Base-by-base conservation (phyloP, 371 early-diverging fungal genomes). In the Apophysomyces trapeziformis region DNA sequence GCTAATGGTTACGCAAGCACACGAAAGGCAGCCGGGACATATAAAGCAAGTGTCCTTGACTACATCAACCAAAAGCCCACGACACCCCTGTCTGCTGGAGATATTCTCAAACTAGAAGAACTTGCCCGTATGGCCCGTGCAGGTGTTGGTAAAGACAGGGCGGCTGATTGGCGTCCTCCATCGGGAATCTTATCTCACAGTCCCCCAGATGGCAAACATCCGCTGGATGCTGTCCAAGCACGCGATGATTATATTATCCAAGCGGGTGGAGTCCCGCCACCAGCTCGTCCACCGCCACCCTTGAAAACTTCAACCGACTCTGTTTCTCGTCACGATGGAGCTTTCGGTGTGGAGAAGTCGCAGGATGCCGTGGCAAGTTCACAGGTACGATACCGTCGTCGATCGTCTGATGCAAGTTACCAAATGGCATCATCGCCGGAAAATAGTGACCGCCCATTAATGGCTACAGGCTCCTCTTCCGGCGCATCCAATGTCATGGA, bases 21-120 rank as follows among this genome's bases (percentile, higher is more conserved):
- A 36, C 43, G 68, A 43, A 75, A 76, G 39, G 69, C 72, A 7
- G 68, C 64, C 5, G 71, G 71, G 4, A 79, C 82, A 0, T 77
- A 79, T 44, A 75, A 77, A 38, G 63, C 72, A 26, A 79, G 71
- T 21, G 80, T 80, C 3, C 39, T 77, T 14, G 83, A 83, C 7
- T 70, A 76, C 44, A 45, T 79, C 21, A 74, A 75, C 32, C 74
- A 80, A 64, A 80, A 80, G 16, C 83, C 83, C 9, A 67, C 78
- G 1, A 74, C 83, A 1, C 77, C 80, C 4, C 47, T 82, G 32
- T 69, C 83, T 5, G 73, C 77, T 12, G 74, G 66, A 13, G 83
- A 83, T 63, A 72, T 80, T 9, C 60, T 80, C 5, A 83, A 83
- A 67, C 61, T 83, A 45, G 78, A 83, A 65, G 83, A 83, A 46